Base-by-base conservation (phyloP, 768 basidiomycete genomes). In the Epithele typhae region DNA sequence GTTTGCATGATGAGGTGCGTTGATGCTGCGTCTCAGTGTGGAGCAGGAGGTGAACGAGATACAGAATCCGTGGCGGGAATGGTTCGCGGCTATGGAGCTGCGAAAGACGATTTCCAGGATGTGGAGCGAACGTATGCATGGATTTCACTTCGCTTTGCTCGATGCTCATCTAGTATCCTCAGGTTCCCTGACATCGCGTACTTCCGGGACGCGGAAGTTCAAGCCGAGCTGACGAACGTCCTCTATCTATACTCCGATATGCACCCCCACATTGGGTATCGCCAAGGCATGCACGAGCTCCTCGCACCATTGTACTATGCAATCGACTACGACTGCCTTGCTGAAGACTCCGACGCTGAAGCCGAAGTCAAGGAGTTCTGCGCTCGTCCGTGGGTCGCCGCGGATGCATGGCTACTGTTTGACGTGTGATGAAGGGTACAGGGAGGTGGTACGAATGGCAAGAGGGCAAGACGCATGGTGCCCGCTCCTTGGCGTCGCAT, bases 201-300 rank as follows among this genome's bases (percentile, higher is more conserved):
- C 69, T 99, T 97, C 65, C 82, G 88, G 22, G 75, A 81, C 19
- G 62, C 74, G 19, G 73, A 81, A 23, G 81, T 94, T 0, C 92
- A 95, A 61, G 71, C 73, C 14, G 79, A 85, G 57, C 71, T 98
- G 33, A 90, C 88, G 0, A 88, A 92, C 56, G 81, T 96, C 17
- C 73, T 99, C 9, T 96, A 93, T 64, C 68, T 98, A 21, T 88
- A 87, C 63, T 83, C 87, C 12, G 73, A 79, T 33, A 77, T 81
- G 60, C 81, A 94, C 61, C 81, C 89, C 1, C 74, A 84, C 33
- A 79, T 95, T 18, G 92, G 93, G 18, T 99, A 99, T 62, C 80
- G 96, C 24, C 96, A 99, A 73, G 95, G 96, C 43, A 98, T 99
- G 96, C 96, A 99, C 59, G 96, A 99, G 61, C 69, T 98, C 8